These are phyloP conservation scores for Phytophthora chlamydospora DNA, from an alignment of 352 stramenopile species.

Conservation along the genomic window DNA sequence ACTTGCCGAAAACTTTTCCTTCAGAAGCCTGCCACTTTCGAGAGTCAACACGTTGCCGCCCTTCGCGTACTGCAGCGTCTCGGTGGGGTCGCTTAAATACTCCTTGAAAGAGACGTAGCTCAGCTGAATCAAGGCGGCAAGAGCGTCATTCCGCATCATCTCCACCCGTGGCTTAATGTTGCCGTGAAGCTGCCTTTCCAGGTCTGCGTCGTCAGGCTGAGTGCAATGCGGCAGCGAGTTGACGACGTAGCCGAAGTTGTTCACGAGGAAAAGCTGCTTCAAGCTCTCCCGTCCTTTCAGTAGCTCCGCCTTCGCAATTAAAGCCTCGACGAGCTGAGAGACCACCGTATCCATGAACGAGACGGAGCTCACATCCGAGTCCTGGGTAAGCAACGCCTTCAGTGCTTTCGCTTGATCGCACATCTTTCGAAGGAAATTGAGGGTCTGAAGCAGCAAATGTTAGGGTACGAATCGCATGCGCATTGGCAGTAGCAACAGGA, in stretches of 20 bases:
- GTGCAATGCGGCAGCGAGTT: constrained; percentile 74
- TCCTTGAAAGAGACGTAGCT: constrained; percentile 74
- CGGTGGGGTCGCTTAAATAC: constrained; percentile 77
- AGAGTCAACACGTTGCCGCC: constrained; percentile 84
- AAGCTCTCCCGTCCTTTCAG: constrained; percentile 63
- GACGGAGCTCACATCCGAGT: constrained; percentile 53
- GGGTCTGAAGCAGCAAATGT: constrained; percentile 39
- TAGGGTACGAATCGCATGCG: not conserved
- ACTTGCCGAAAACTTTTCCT: constrained; percentile 90
- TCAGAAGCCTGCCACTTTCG: constrained; percentile 91
- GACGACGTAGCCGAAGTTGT: constrained; percentile 93
- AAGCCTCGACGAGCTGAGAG: constrained; percentile 69
- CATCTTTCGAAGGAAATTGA: constrained; percentile 78
- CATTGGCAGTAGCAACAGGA: not conserved
- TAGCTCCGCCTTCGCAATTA: constrained; percentile 58
- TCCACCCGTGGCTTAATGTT: constrained; percentile 86
- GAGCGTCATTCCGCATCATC: constrained; percentile 84
- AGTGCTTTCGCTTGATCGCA: constrained; percentile 72
- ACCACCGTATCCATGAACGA: constrained; percentile 70
- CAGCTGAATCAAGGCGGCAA: constrained; percentile 83
- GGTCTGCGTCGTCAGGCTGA: constrained; percentile 43
- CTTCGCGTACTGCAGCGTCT: constrained; percentile 89
- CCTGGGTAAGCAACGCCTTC: constrained; percentile 57
- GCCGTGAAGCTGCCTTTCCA: constrained; percentile 58
- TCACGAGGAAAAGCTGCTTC: constrained; percentile 92